Base-by-base conservation (phyloP, 1,284 basidiomycete species). In the Ustilago cynodontis region DNA sequence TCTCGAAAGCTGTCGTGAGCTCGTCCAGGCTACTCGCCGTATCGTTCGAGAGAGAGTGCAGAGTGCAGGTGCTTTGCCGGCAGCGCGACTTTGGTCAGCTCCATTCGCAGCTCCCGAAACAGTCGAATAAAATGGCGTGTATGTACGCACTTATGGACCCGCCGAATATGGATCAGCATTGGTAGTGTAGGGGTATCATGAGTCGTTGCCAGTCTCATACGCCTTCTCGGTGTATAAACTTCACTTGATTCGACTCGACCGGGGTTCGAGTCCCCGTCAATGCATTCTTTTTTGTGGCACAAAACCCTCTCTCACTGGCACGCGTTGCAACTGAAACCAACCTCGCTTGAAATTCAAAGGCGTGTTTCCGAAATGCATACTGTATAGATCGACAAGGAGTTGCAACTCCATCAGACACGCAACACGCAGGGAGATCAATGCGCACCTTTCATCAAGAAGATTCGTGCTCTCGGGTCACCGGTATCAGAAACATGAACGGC, bases 251-350 rank as follows among this genome's bases (percentile, higher is more conserved):
- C 73, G 73, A 66, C 73, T 71, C 68, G 72, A 75, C 72, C 72
- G 72, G 72, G 72, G 72, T 75, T 75, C 72, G 72, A 75, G 63
- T 75, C 72, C 72, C 72, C 67, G 72, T 75, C 72, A 71, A 75
- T 75, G 72, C 72, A 75, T 62, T 41, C 9, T 37, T 59, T 53
- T 68, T 68, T 59, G n/a, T n/a, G n/a, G n/a, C n/a, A n/a, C 47
- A 28, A 16, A 24, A 14, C 7, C 11, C 47, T n/a, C n/a, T 47
- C 22, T 35, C n/a, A 18, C 22, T 18, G 28, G n/a, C n/a, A 26
- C 37, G 28, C 45, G 57, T 50, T 41, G 28, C n/a, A 39, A 55
- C 11, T 39, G 59, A 61, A 50, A 57, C 39, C 63, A 59, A 61
- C 59, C 39, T 33, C n/a, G 11, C 31, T 20, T 6, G 18, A 28